Evolutionary conservation across 148 eudicot species (phyloP).

Genomic region (Chenopodium quinoa): DNA sequence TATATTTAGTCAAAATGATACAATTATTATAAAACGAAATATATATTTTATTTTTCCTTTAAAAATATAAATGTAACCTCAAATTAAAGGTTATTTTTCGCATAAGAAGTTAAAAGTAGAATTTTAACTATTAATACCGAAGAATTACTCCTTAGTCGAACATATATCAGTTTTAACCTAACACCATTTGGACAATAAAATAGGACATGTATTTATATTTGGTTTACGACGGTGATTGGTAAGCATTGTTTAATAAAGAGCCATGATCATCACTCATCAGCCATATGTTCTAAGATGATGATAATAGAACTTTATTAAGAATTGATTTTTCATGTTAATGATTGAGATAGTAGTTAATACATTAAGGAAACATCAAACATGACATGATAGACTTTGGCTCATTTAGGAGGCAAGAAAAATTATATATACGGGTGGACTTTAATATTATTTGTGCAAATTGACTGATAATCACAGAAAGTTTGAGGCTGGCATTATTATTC

Average conservation of each 20-base stretch:
- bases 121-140: too few relatives aligned
- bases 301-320: background rate
- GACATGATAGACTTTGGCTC: conserved; percentile 7
- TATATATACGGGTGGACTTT: background rate
- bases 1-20: too few relatives aligned
- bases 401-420: background rate
- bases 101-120: too few relatives aligned
- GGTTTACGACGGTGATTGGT: background rate
- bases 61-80: too few relatives aligned
- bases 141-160: too few relatives aligned
- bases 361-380: conserved; percentile 6
- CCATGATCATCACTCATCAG: too few relatives aligned
- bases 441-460: background rate
- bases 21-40: too few relatives aligned
- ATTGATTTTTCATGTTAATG: background rate
- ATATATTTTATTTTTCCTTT: too few relatives aligned
- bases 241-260: background rate
- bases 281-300: background rate
- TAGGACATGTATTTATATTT: background rate
- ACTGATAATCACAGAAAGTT: background rate
- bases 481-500: conserved; percentile 11
- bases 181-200: background rate
- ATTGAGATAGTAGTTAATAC: background rate
- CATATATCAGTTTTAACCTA: too few relatives aligned
- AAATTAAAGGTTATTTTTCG: too few relatives aligned